Evolutionary conservation across 352 stramenopile genomes (phyloP).

Genomic region (Phytophthora pisi): DNA sequence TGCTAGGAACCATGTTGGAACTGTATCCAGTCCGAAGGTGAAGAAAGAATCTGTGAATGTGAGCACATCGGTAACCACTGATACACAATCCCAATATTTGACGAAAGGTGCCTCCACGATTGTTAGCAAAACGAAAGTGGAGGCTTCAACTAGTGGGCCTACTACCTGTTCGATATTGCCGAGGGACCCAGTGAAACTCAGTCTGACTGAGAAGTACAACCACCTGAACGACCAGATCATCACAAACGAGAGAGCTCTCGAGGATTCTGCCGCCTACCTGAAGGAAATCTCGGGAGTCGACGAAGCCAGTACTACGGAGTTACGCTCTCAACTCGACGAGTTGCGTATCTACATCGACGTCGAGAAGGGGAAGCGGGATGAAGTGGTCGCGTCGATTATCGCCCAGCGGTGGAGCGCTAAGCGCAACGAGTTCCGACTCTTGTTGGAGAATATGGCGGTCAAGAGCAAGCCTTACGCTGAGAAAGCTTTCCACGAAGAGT

Average conservation of each 20-base stretch:
- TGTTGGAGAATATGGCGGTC: constrained; percentile 14
- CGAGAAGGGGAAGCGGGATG: constrained; percentile 32
- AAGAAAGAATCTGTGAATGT: constrained; percentile 2
- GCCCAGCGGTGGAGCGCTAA: constrained; percentile 13
- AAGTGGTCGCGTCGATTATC: constrained; percentile 18
- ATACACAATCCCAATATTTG: background rate
- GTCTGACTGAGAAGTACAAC: constrained; percentile 39
- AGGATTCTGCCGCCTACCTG: constrained; percentile 31
- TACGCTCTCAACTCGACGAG: constrained; percentile 39
- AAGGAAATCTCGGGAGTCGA: constrained; percentile 27
- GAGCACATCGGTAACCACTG: background rate
- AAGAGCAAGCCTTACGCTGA: constrained; percentile 18
- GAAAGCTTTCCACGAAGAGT: constrained; percentile 26
- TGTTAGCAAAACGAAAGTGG: background rate
- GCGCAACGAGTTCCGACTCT: constrained; percentile 3
- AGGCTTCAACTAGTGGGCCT: background rate
- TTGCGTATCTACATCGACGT: constrained; percentile 36
- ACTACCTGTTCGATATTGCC: background rate
- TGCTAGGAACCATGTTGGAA: background rate
- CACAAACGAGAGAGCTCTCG: constrained; percentile 42
- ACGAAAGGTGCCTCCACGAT: background rate
- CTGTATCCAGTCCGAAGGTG: constrained; percentile 1
- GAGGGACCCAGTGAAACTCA: constrained; percentile 17
- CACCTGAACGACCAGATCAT: constrained; percentile 35
- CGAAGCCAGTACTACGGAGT: constrained; percentile 20